Conservation (phyloP, 148 eudicot species). For the Camellia lanceoleosa region DNA sequence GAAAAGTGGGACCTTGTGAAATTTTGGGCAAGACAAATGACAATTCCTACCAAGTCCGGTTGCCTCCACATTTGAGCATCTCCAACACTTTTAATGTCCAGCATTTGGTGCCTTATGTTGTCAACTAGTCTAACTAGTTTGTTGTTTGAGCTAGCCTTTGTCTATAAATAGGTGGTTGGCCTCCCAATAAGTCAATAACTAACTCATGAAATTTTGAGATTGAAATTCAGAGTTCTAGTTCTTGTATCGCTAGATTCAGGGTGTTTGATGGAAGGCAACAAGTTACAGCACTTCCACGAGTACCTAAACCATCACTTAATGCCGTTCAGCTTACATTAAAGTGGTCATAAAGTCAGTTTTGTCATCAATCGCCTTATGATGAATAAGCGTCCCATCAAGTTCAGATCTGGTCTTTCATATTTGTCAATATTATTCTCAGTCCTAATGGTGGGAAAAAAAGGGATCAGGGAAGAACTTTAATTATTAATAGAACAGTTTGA, state of each 20-base stretch:
- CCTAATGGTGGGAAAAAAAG: background rate
- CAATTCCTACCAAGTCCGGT: background rate
- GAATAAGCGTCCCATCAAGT: background rate
- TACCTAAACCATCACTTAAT: background rate
- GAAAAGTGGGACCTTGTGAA: slow-evolving; percentile 1
- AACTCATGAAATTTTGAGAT: too few species aligned
- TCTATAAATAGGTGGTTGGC: too few species aligned
- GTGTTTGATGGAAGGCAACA: background rate
- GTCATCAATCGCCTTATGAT: too few species aligned
- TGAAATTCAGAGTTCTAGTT: too few species aligned
- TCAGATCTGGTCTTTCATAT: background rate
- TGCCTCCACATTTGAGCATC: background rate
- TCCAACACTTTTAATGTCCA: background rate
- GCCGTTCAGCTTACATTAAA: background rate
- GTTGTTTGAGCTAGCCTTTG: too few species aligned
- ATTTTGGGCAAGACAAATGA: background rate
- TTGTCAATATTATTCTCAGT: background rate
- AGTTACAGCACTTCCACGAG: background rate
- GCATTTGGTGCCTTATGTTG: background rate
- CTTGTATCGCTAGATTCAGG: too few species aligned
- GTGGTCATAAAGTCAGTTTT: background rate
- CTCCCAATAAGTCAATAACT: too few species aligned
- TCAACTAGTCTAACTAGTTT: too few species aligned
- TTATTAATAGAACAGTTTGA: background rate
- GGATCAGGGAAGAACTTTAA: background rate